These are phyloP conservation scores for Oryza meyeriana DNA, from an alignment of 176 grass and related monocot species.

Conservation along the genomic window DNA sequence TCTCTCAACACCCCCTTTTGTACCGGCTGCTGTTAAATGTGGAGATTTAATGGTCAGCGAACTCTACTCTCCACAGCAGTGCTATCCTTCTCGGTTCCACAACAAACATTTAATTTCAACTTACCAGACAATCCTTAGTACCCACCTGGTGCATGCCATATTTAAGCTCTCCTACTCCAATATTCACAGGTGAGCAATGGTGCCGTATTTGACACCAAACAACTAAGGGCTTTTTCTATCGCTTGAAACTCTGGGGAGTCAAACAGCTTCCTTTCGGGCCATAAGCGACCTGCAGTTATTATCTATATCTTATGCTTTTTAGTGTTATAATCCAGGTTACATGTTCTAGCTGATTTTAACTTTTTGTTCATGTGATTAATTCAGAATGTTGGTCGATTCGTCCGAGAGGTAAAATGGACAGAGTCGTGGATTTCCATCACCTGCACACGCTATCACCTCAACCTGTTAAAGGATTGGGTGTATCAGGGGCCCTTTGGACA, in stretches of 20 bases:
- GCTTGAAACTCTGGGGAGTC: conserved; percentile 60
- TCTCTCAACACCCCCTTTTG: conserved; percentile 69
- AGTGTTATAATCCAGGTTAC: neutral
- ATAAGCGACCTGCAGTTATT: conserved; percentile 68
- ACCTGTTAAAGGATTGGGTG: conserved; percentile 44
- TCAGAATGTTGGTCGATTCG: conserved; percentile 90
- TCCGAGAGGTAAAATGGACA: conserved; percentile 61
- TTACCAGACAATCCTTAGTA: conserved; percentile 82
- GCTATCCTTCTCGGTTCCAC: conserved; percentile 88
- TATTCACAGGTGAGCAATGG: conserved; percentile 71
- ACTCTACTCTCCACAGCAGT: conserved; percentile 87
- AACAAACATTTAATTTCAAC: too few species aligned
- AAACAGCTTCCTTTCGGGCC: conserved; percentile 69
- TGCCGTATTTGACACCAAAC: conserved; percentile 68
- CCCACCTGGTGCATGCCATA: conserved; percentile 67
- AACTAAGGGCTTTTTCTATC: conserved; percentile 60
- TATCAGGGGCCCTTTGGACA: conserved; percentile 56
- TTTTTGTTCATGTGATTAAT: conserved; percentile 29
- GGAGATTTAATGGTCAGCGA: conserved; percentile 90
- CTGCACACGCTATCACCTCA: conserved; percentile 71
- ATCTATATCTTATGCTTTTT: conserved; percentile 48
- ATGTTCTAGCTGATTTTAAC: conserved; percentile 15
- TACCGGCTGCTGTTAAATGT: conserved; percentile 63
- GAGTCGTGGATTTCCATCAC: conserved; percentile 70
- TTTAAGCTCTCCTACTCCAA: conserved; percentile 66